These are phyloP conservation scores for Fusarium pseudoanthophilum DNA, from an alignment of 2,329 filamentous ascomycete genomes.

Conservation along the genomic window DNA sequence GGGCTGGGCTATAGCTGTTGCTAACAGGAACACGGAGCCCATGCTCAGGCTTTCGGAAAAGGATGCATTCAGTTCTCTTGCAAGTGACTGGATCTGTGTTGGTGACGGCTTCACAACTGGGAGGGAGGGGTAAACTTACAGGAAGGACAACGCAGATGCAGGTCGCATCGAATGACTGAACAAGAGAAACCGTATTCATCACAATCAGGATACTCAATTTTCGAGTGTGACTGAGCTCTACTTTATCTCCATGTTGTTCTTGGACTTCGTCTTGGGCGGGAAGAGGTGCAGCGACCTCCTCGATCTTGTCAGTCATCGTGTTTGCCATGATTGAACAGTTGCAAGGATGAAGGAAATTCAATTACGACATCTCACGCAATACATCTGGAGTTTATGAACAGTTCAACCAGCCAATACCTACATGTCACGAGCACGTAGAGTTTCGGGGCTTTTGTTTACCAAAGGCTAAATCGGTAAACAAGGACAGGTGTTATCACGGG, in stretches of 20 bases:
- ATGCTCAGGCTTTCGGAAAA: conserved; percentile 42
- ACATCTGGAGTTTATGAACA: too few relatives aligned
- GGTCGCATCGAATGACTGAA: conserved; percentile 44
- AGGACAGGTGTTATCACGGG: too few relatives aligned
- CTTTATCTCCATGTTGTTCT: background rate
- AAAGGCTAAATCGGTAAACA: too few relatives aligned
- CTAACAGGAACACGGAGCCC: conserved; percentile 75
- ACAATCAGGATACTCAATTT: conserved; percentile 36
- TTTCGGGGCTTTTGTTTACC: too few relatives aligned
- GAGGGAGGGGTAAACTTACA: conserved; percentile 12
- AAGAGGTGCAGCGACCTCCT: background rate
- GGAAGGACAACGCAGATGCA: conserved; percentile 46
- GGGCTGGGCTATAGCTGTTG: conserved; percentile 70
- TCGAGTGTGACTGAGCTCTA: background rate
- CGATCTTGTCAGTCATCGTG: background rate
- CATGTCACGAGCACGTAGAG: too few relatives aligned
- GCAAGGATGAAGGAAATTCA: background rate
- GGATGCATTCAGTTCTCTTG: conserved; percentile 41
- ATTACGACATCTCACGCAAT: background rate
- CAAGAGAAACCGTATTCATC: conserved; percentile 36
- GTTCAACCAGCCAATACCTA: too few relatives aligned
- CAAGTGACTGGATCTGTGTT: conserved; percentile 33
- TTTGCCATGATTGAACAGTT: background rate
- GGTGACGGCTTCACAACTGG: background rate
- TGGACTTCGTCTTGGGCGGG: background rate